Base-by-base conservation (phyloP, 441 rosid species). In the Arabidopsis lyrata region DNA sequence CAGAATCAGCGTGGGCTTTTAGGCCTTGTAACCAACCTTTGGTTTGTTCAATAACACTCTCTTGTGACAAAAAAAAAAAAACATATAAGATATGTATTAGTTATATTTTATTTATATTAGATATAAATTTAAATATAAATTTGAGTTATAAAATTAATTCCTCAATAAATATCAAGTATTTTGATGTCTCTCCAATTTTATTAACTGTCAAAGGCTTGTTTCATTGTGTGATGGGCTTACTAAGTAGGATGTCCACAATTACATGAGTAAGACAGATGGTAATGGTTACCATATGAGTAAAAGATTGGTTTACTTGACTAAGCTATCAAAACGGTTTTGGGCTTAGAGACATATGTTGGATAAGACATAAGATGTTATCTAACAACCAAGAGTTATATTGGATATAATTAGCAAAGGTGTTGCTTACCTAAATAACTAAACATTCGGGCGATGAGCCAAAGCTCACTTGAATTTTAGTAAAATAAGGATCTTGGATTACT, bases 291-390 rank as follows among this genome's bases (percentile, higher is more conserved):
- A 29, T 42, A 20, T 38, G 20, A 8, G n/a, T n/a, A 27, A 27
- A 3, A 62, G n/a, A 44, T 27, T 29, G 27, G n/a, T 62, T 42
- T 62, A 27, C 24, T 68, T 68, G 73, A 68, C 31, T 56, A 31
- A 0, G n/a, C 0, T 56, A 44, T 68, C 63, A 42, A 56, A 55
- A 31, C 2, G 10, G 44, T 68, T 31, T 31, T 68, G 44, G 44
- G n/a, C 22, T 56, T 31, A 42, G 54, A 42, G n/a, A 6, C 31
- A 56, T 55, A 16, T 6, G n/a, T 42, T 68, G 32, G 24, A 56
- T 42, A 3, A 11, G 16, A 56, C 11, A 56, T 56, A 55, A 31
- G 54, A 68, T 55, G 44, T 18, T 34, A 18, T 31, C 10, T 15
- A 56, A 56, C 42, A 41, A 55, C 20, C 54, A 68, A 55, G 38